Conservation (phyloP, 768 basidiomycete genomes). For the Mycena rebaudengoi region DNA sequence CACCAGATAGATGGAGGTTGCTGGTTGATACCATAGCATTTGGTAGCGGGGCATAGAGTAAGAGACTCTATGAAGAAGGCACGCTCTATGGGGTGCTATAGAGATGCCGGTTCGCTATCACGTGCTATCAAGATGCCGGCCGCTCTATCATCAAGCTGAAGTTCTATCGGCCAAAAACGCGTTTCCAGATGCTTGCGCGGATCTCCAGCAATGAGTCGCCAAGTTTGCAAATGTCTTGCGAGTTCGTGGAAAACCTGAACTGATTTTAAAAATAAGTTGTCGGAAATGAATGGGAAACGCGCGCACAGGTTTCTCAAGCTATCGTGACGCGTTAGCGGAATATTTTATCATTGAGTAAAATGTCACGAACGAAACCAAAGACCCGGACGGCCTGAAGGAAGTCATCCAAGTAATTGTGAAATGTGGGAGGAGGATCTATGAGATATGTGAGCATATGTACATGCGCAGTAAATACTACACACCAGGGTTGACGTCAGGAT, state of each 20-base stretch:
- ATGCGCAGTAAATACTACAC: not conserved
- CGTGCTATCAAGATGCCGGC: too few species aligned
- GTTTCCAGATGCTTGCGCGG: too few species aligned
- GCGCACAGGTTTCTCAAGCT: slow-evolving; percentile 90
- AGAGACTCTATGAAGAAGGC: too few species aligned
- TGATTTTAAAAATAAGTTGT: too few species aligned
- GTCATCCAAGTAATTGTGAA: slow-evolving; percentile 97
- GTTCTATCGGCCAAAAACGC: too few species aligned
- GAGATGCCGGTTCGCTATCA: too few species aligned
- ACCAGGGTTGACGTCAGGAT: slow-evolving; percentile 89
- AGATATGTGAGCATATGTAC: slow-evolving; percentile 12
- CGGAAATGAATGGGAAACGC: not conserved
- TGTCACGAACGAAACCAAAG: slow-evolving; percentile 83
- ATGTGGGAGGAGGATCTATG: slow-evolving; percentile 73
- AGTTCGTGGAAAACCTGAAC: slow-evolving; percentile 95
- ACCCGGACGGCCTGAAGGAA: slow-evolving; percentile 96
- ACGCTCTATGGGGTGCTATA: too few species aligned
- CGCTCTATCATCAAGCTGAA: too few species aligned
- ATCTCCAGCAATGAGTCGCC: slow-evolving; percentile 96
- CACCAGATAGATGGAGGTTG: too few species aligned
- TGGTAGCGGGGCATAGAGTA: too few species aligned
- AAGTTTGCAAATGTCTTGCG: slow-evolving; percentile 93
- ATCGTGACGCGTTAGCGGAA: slow-evolving; percentile 3
- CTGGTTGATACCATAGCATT: too few species aligned
- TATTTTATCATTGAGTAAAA: not conserved